These are phyloP conservation scores for Xylaria sp. DNA, from an alignment of 2,329 filamentous ascomycete species.

Conservation along the genomic window DNA sequence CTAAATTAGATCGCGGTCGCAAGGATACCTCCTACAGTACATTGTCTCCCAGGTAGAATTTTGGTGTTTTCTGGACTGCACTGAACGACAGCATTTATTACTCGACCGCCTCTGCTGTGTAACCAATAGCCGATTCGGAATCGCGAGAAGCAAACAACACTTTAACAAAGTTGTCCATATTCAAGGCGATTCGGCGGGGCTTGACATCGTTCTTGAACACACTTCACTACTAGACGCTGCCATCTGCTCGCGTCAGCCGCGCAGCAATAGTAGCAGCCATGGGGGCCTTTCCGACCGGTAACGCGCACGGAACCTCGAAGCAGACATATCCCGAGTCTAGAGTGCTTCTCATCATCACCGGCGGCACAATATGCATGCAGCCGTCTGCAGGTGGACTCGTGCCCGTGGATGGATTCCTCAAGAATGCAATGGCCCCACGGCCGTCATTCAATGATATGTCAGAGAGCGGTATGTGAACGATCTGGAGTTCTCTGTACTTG, in stretches of 20 bases:
- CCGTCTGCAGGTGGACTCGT: conserved; percentile 79
- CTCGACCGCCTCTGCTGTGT: background rate
- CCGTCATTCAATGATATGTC: conserved; percentile 86
- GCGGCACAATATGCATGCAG: conserved; percentile 90
- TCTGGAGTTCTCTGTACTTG: background rate
- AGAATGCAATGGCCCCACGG: conserved; percentile 79
- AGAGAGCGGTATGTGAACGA: conserved; percentile 46
- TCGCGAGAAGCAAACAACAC: background rate
- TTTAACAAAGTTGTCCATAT: background rate
- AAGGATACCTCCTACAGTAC: background rate
- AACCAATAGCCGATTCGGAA: background rate
- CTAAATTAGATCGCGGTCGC: background rate
- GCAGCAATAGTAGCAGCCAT: conserved; percentile 23
- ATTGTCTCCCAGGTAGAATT: background rate
- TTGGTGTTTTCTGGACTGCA: background rate
- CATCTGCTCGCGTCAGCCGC: background rate
- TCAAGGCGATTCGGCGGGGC: background rate
- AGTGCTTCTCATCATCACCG: conserved; percentile 89
- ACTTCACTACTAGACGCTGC: background rate
- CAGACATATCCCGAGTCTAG: conserved; percentile 70
- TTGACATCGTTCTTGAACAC: background rate
- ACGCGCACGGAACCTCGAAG: conserved; percentile 31
- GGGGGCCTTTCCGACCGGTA: conserved; percentile 33
- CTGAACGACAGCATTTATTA: background rate
- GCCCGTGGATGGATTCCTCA: conserved; percentile 79